These are phyloP conservation scores for Tubosaeta brunneosetosa DNA, from an alignment of 768 basidiomycete genomes.

Conservation along the genomic window DNA sequence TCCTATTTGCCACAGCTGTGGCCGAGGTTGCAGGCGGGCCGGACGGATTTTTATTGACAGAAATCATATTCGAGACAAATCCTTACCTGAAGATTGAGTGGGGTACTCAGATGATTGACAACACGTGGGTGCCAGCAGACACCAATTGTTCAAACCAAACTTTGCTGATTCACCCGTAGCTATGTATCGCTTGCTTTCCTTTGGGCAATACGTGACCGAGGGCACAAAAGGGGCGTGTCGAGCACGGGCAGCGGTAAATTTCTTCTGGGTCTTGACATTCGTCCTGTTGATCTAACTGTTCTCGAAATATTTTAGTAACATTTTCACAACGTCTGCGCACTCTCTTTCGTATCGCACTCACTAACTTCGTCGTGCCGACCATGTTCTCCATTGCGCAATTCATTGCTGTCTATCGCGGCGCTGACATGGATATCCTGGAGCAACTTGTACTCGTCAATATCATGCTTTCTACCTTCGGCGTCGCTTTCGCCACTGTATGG, in stretches of 20 bases:
- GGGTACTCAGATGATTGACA: conserved; percentile 28
- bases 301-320: background rate
- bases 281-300: background rate
- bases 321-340: conserved; percentile 9
- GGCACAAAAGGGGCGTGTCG: background rate
- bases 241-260: background rate
- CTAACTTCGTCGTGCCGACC: conserved; percentile 26
- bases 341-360: conserved; percentile 22
- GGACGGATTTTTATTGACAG: background rate
- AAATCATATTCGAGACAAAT: conserved; percentile 3
- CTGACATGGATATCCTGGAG: background rate
- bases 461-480: conserved; percentile 12
- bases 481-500: conserved; percentile 9
- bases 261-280: background rate
- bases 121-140: conserved; percentile 10
- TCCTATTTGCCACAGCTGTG: conserved; percentile 17
- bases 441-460: conserved; percentile 5
- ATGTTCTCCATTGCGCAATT: conserved; percentile 12
- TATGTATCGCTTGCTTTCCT: conserved; percentile 11
- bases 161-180: background rate
- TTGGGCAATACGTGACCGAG: conserved; percentile 6
- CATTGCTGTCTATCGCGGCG: conserved; percentile 1
- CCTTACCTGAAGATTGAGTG: conserved; percentile 31
- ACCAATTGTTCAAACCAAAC: background rate
- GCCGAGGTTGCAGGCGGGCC: conserved; percentile 10